Conservation (phyloP, 768 basidiomycete genomes). For the Collybiopsis confluens region DNA sequence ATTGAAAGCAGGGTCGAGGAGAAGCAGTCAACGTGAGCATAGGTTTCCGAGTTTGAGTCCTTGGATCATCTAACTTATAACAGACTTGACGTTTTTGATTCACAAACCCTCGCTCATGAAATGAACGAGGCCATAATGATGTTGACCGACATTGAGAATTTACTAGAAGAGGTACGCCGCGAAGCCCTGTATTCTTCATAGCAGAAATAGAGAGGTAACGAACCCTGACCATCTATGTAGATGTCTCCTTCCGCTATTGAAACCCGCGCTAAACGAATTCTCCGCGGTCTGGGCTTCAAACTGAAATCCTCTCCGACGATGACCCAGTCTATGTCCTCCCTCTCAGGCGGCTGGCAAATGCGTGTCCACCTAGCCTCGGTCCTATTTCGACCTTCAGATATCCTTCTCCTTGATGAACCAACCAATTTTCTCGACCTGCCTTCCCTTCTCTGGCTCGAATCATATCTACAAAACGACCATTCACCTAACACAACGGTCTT, state of each 20-base stretch:
- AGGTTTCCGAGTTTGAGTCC: not conserved
- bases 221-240: slow-evolving; percentile 13
- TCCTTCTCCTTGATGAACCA: slow-evolving; percentile 58
- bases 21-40: slow-evolving; percentile 16
- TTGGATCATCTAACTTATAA: slow-evolving; percentile 6
- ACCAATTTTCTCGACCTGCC: slow-evolving; percentile 52
- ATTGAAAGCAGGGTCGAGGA: slow-evolving; percentile 37
- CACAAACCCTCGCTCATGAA: slow-evolving; percentile 15
- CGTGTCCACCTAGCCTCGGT: slow-evolving; percentile 56
- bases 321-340: slow-evolving; percentile 34
- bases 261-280: slow-evolving; percentile 45
- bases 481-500: slow-evolving; percentile 43
- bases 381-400: slow-evolving; percentile 50
- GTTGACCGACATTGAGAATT: slow-evolving; percentile 22
- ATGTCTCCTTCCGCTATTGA: slow-evolving; percentile 38
- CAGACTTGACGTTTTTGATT: slow-evolving; percentile 15
- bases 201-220: too few species aligned
- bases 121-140: slow-evolving; percentile 21
- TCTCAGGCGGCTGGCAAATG: slow-evolving; percentile 67
- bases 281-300: slow-evolving; percentile 57
- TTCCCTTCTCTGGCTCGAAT: slow-evolving; percentile 50
- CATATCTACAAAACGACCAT: slow-evolving; percentile 38
- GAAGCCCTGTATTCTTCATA: not conserved
- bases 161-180: slow-evolving; percentile 19
- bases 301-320: slow-evolving; percentile 24